Base-by-base conservation (phyloP, 805 yeast species). In the Sugiyamaella lignohabitans region DNA sequence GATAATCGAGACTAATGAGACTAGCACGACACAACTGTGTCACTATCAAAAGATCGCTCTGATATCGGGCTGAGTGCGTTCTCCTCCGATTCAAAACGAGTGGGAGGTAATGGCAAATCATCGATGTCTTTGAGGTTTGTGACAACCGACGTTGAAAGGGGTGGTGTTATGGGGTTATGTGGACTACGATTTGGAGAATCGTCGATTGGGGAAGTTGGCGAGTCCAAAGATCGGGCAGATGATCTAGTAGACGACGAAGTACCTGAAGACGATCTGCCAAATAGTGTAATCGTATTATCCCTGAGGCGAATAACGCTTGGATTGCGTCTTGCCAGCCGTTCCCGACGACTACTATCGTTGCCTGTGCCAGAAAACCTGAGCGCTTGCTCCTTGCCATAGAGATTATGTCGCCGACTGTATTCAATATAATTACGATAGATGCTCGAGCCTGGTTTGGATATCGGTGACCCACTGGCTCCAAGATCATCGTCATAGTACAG, bases 401-500 rank as follows among this genome's bases (percentile, higher is more conserved):
- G 18, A 22, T 41, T 17, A 17, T 37, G 45, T 16, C 40, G 32
- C 14, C 32, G 8, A n/a, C 22, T 30, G 11, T 16, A 22, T 11
- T 21, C 21, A 18, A 20, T 18, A 14, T 17, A 23, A 14, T 8
- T n/a, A 10, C 34, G 11, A 14, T 17, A 23, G 35, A 16, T 6
- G 35, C n/a, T 40, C 19, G 43, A 36, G 6, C 14, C 16, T 40
- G 43, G 40, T 23, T 40, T 21, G 18, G 38, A 8, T 16, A 11
- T 35, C 11, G 38, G 5, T 35, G 38, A 16, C 6, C 5, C 20
- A n/a, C 20, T 35, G 6, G 17, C 38, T 14, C 20, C 38, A 35
- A 14, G 40, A 20, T 48, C 43, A 5, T 45, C 49, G 2, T 59
- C 57, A n/a, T 59, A 55, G 30, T 59, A 64, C 44, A 72, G 74